Conservation (phyloP, 75 land plant genomes). For the Pinus taeda region DNA sequence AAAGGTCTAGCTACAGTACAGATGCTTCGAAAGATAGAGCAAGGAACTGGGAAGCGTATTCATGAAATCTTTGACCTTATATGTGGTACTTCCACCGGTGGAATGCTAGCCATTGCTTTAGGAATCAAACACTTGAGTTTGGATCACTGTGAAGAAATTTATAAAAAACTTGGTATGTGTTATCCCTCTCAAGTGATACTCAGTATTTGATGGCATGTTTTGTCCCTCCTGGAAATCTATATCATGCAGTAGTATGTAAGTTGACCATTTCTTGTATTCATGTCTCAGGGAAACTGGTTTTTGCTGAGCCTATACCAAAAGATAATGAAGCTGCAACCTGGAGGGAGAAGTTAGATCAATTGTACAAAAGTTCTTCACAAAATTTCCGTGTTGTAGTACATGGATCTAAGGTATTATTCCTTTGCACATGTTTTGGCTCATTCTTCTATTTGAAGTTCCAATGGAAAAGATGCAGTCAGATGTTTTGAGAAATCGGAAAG, state of each 20-base stretch:
- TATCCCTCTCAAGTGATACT: not conserved
- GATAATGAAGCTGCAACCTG: slow-evolving; percentile 99
- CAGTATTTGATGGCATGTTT: not conserved
- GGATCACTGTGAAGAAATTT: slow-evolving; percentile 94
- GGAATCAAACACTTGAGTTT: slow-evolving; percentile 84
- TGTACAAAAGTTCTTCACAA: slow-evolving; percentile 97
- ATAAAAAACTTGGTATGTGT: slow-evolving; percentile 81
- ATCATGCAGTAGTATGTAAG: not conserved
- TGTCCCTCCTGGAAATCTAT: not conserved
- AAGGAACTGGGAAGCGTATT: slow-evolving; percentile 90
- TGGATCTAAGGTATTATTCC: slow-evolving; percentile 80
- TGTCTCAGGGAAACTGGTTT: slow-evolving; percentile 81
- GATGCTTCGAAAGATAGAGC: slow-evolving; percentile 86
- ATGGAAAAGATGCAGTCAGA: not conserved
- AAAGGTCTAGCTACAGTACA: slow-evolving; percentile 96
- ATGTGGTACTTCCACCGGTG: slow-evolving; percentile 99
- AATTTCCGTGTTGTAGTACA: slow-evolving; percentile 97
- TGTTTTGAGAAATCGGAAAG: not conserved
- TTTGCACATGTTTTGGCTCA: not conserved
- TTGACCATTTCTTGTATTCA: slow-evolving; percentile 3
- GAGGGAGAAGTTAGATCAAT: slow-evolving; percentile 97
- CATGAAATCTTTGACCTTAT: slow-evolving; percentile 99
- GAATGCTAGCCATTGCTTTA: slow-evolving; percentile 97
- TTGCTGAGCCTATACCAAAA: slow-evolving; percentile 91
- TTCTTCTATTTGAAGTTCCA: slow-evolving; percentile 8